Base-by-base conservation (phyloP, 192 early-diverging fungal genomes). In the Obelidium mucronatum region DNA sequence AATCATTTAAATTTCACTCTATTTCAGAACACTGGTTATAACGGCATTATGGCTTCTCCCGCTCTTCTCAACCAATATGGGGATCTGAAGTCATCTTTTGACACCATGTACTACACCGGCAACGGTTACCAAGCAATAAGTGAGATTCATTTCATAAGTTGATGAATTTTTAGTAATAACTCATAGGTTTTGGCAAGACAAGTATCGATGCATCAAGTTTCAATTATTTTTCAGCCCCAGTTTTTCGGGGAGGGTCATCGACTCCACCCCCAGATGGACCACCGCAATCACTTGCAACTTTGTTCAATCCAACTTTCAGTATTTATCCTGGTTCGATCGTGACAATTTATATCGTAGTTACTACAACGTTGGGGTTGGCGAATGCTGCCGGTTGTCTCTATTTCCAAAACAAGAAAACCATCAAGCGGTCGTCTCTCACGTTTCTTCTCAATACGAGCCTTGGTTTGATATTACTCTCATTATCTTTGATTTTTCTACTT, bases 1-100 rank as follows among this genome's bases (percentile, higher is more conserved):
- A 1, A 8, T 19, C 17, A 39, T 19, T 37, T 66, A 36, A 66
- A 66, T 28, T 66, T 40, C 63, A 66, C 63, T 0, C 19, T 40
- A 19, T 66, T 66, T 66, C 34, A 40, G 39, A 40, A 66, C 19
- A 28, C 26, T n/a, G 63, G 63, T 13, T 66, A 66, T 34, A 2
- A 40, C 19, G 63, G 63, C 2, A 31, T 66, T 11, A n/a, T 15
- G 26, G 31, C 63, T 36, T n/a, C 34, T 13, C 63, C 63, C 17
- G 34, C 19, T 1, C 15, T 26, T 19, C 35, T 66, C 3, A 66
- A 66, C 40, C 34, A n/a, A 33, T 31, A 66, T 39, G 63, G 63
- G 17, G 63, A 66, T 40, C 26, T 66, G 44, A 19, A 6, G 44
- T 48, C 44, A 15, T 19, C 44, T 48, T 15, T 48, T 48, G 44